Base-by-base conservation (phyloP, 352 stramenopile species). In the Aphanomyces astaci region DNA sequence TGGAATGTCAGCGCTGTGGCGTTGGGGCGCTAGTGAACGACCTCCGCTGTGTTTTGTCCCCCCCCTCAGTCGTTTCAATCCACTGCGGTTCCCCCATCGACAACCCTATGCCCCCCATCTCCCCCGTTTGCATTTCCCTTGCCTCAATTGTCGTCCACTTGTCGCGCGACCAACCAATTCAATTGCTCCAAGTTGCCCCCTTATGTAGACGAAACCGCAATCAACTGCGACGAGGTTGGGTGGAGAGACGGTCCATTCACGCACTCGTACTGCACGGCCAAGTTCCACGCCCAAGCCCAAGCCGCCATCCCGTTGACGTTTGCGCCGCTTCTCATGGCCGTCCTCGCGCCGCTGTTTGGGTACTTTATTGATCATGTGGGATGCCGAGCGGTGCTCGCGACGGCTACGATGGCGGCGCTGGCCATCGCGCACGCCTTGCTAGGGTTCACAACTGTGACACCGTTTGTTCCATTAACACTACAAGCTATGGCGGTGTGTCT, bases 401-500 rank as follows among this genome's bases (percentile, higher is more conserved):
- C 91, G 3, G 33, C 94, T 13, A 84, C 90, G n/a, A 81, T 89
- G 7, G 33, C 87, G 0, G 69, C 88, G n/a, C 73, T 98, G 19
- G 85, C 90, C 1, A 36, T 81, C 22, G 88, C 96, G 13, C 92
- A 98, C 72, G 39, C 88, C 17, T 77, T 96, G 70, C 75, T 98
- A 3, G 88, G 82, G 11, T 75, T 95, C 40, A 88, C 80, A 4
- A 52, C 75, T 31, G 75, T 89, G 22, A 89, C 72, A 33, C 76
- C 95, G 19, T 84, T 97, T 57, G 70, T 88, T n/a, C 90, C 90
- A 30, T 67, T 98, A 57, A 76, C 97, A 27, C 73, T 94, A 10
- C 89, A 97, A 75, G 92, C 91, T 22, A 73, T 97, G 13, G 88
- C 88, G 9, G 97, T 97, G 70, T 93, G 87, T 30, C 79, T 96